These are phyloP conservation scores for Laetiporus sulphureus DNA, from an alignment of 1,284 basidiomycete species.

Conservation along the genomic window DNA sequence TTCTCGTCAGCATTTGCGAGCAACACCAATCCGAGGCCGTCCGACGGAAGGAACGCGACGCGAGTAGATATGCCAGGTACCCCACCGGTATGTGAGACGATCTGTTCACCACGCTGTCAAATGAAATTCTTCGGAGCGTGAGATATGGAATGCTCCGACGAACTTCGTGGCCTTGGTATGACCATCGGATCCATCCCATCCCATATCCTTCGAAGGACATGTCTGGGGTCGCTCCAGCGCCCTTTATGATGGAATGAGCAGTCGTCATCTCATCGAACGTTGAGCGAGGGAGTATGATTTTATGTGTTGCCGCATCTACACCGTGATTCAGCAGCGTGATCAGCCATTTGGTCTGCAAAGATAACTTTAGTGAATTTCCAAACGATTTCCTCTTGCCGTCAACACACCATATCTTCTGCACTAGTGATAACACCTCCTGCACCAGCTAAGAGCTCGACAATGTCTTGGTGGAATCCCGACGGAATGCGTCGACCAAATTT, in stretches of 20 bases:
- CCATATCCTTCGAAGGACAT: conserved; percentile 23
- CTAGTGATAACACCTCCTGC: conserved; percentile 29
- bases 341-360: conserved; percentile 25
- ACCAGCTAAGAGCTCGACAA: conserved; percentile 21
- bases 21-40: conserved; percentile 31
- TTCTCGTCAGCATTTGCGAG: conserved; percentile 37
- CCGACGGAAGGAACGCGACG: conserved; percentile 22
- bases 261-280: conserved; percentile 22
- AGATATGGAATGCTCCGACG: neutral
- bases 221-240: conserved; percentile 4
- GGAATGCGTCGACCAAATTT: conserved; percentile 23
- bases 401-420: conserved; percentile 26
- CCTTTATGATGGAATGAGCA: conserved; percentile 14
- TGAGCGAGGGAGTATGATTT: conserved; percentile 19
- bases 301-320: conserved; percentile 18
- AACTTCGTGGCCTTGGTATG: conserved; percentile 21
- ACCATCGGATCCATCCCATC: conserved; percentile 22
- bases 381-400: conserved; percentile 5
- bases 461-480: conserved; percentile 20
- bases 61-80: conserved; percentile 33
- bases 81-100: conserved; percentile 17
- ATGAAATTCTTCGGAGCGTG: neutral
- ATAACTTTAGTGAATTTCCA: neutral
- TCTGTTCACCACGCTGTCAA: conserved; percentile 6
- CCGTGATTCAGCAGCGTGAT: conserved; percentile 22